Percentiles rank a stretch among this genome's conserved stretches.
phyloP scores from a whole-genome alignment of 225 moss, liverwort and hornwort genomes.

The Sphagnum contortum region DNA sequence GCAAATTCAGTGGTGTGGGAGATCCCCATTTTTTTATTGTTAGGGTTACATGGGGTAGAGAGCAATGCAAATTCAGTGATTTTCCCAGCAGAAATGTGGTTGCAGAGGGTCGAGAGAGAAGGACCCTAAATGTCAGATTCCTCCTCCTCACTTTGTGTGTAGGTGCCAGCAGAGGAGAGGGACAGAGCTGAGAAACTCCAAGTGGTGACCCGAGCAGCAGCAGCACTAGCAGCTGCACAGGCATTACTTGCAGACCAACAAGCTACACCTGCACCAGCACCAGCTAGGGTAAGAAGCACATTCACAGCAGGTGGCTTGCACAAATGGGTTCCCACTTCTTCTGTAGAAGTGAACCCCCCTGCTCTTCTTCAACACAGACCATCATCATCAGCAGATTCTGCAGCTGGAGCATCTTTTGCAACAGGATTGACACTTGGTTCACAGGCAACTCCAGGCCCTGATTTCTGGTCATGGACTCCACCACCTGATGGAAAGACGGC shows the following conservation, averaged over 20 bases:
- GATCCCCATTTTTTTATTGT: not conserved
- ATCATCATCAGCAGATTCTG: conserved; percentile 24
- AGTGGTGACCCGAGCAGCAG: conserved; percentile 82
- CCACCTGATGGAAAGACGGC: conserved; percentile 37
- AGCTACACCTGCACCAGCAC: conserved; percentile 9
- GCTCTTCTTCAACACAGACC: conserved; percentile 54
- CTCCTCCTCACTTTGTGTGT: conserved; percentile 5
- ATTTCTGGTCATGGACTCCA: conserved; percentile 97
- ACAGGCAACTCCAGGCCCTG: conserved; percentile 71
- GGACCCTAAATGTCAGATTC: not conserved
- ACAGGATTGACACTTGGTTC: conserved; percentile 45
- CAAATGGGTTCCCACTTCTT: conserved; percentile 50
- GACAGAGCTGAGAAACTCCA: conserved; percentile 65
- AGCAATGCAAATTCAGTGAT: not conserved
- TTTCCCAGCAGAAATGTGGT: not conserved
- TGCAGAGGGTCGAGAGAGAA: not conserved
- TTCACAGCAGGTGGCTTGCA: conserved; percentile 5
- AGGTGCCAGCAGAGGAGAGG: conserved; percentile 75
- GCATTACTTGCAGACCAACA: conserved; percentile 59
- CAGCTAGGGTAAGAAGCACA: conserved; percentile 9
- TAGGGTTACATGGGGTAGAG: not conserved
- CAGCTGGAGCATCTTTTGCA: conserved; percentile 6
- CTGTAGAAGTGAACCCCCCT: conserved; percentile 59
- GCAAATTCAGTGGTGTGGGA: not conserved
- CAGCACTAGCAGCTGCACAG: conserved; percentile 84